Percentiles rank a stretch among this genome's conserved stretches.
Evolutionary conservation across 2,329 filamentous ascomycete genomes (phyloP).

Genomic region (Neodidymelliopsis sp.): DNA sequence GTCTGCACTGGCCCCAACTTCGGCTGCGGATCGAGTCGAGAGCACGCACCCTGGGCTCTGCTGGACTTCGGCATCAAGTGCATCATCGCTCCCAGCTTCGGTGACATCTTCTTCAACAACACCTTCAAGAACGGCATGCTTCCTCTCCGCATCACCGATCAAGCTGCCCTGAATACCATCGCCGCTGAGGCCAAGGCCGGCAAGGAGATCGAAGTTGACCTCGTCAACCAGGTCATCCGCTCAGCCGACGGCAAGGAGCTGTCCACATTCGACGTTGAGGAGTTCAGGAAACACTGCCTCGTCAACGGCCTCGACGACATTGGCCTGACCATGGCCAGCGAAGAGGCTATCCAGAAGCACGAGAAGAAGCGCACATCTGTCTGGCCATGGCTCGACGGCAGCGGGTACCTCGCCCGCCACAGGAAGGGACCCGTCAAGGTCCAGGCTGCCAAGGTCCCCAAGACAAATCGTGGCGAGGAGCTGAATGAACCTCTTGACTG

Average conservation of each 20-base stretch:
- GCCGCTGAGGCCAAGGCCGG: constrained; percentile 80
- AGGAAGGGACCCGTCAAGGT: constrained; percentile 67
- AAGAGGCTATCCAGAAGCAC: constrained; percentile 85
- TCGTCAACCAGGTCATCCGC: constrained; percentile 83
- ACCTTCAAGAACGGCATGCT: constrained; percentile 99
- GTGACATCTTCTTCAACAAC: constrained; percentile 99
- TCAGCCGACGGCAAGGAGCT: constrained; percentile 76
- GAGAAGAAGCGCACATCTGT: constrained; percentile 78
- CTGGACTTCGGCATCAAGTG: constrained; percentile 96
- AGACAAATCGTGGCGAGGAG: constrained; percentile 86
- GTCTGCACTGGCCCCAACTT: constrained; percentile 94
- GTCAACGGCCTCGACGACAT: constrained; percentile 96
- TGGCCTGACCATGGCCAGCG: constrained; percentile 89
- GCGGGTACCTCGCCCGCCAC: constrained; percentile 73
- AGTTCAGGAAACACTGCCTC: constrained; percentile 93
- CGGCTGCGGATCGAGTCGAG: constrained; percentile 89
- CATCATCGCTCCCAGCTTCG: constrained; percentile 86
- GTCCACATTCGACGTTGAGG: constrained; percentile 84
- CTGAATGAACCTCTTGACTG: constrained; percentile 89
- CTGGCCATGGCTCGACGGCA: constrained; percentile 92
- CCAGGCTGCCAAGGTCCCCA: constrained; percentile 75
- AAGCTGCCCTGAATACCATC: constrained; percentile 71
- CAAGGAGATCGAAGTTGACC: constrained; percentile 86
- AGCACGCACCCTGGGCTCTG: constrained; percentile 96
- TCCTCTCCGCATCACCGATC: constrained; percentile 77